Percentiles rank a stretch among this genome's conserved stretches.
Evolutionary conservation across 2,329 filamentous ascomycete genomes (phyloP).

Genomic region (Pseudocercospora ulei): DNA sequence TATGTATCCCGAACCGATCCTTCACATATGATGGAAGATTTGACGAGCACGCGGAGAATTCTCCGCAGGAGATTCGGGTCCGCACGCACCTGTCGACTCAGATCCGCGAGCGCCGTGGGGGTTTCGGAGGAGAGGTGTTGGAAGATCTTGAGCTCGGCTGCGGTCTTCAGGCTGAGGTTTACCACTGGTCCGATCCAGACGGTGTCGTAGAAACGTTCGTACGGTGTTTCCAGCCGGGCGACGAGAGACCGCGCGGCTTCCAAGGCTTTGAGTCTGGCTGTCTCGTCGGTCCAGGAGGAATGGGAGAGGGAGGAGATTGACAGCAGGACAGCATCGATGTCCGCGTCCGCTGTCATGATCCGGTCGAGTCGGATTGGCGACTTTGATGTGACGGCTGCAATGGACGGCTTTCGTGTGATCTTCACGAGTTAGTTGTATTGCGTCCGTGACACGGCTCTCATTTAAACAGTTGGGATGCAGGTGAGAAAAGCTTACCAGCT

Average conservation of each 20-base stretch:
- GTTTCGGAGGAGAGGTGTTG: conserved; percentile 2
- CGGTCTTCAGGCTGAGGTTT: conserved; percentile 9
- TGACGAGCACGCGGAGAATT: conserved; percentile 15
- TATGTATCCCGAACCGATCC: conserved; percentile 10
- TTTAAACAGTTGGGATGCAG: too few species aligned
- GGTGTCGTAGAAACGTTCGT: conserved; percentile 16
- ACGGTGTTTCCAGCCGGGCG: conserved; percentile 15
- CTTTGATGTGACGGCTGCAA: too few species aligned
- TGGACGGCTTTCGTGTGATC: too few species aligned
- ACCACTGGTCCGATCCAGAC: conserved; percentile 13
- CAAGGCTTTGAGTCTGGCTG: conserved; percentile 8
- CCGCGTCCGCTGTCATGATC: too few species aligned
- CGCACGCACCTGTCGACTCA: conserved; percentile 11
- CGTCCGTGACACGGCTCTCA: too few species aligned
- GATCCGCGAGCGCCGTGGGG: not conserved
- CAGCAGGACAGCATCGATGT: too few species aligned
- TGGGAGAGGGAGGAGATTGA: too few species aligned
- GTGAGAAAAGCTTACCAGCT: too few species aligned
- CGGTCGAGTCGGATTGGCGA: too few species aligned
- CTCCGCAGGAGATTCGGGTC: conserved; percentile 15
- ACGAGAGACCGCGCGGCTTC: conserved; percentile 14
- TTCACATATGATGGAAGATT: conserved; percentile 8
- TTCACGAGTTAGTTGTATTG: too few species aligned
- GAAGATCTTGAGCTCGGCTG: conserved; percentile 15
- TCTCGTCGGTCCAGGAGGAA: too few species aligned